Base-by-base conservation (phyloP, 73 alveolate species). In the Durusdinium trenchii region DNA sequence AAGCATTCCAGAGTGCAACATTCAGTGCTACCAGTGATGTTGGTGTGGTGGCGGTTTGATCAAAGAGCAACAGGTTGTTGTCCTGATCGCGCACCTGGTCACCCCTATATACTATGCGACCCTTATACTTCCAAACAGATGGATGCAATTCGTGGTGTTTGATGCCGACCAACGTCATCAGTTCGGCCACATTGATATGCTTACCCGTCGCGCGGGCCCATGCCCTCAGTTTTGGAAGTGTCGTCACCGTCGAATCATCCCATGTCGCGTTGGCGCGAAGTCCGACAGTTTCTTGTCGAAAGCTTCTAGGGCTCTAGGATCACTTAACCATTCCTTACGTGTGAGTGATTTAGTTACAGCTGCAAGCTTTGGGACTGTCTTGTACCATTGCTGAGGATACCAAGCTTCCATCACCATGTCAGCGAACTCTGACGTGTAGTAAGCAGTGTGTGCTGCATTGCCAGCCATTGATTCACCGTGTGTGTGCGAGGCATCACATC, bases 81-180 rank as follows among this genome's bases (percentile, higher is more conserved):
- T 30, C 28, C 51, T 87, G 51, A 30, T 87, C 95, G 20, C 57
- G n/a, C 0, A 87, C 71, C 36, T 48, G 48, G 26, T 87, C 95
- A 0, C 95, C 95, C 46, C 95, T 48, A n/a, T 62, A 87, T 9
- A 87, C 52, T 7, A 84, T 84, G 47, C 95, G 54, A 26, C 95
- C 95, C 50, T 87, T 86, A 26, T n/a, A 87, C 5, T 38, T 7
- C 48, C 57, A 48, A 6, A 14, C 23, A 4, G n/a, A 32, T 0
- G 85, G 85, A 0, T 50, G 48, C 3, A 87, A 40, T 38, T 87
- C 95, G 9, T 14, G 42, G 38, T 62, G 95, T 30, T 87, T 87
- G 45, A 87, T n/a, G 40, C 95, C 95, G 18, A 47, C 26, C 69
- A 87, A 45, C 3, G 95, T 86, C n/a, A 86, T 3, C 18, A 86